Percentiles rank a stretch among this genome's conserved stretches.
phyloP scores from a whole-genome alignment of 192 early-diverging fungal species.

The Mortierella alpina region DNA sequence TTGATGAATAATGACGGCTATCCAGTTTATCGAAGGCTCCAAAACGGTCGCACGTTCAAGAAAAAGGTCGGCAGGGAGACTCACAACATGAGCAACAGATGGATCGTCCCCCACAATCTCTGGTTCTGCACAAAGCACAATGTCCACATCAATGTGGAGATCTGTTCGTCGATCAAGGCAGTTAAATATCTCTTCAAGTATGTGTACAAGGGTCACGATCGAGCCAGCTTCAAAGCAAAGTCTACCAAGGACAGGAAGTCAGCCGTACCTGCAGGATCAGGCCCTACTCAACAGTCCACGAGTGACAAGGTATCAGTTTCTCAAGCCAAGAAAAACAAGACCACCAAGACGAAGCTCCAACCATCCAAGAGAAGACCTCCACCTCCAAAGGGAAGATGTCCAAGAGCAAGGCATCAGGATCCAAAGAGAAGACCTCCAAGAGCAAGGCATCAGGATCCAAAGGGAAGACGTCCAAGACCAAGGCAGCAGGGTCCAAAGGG shows the following conservation, averaged over 20 bases:
- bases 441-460: not conserved
- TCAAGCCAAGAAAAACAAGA: conserved; percentile 2
- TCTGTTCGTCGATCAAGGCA: conserved; percentile 9
- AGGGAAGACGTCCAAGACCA: not conserved
- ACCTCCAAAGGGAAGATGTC: too few species aligned
- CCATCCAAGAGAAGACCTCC: too few species aligned
- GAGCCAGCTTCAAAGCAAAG: not conserved
- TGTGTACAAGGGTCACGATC: conserved; percentile 1
- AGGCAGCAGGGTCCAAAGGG: conserved; percentile 1
- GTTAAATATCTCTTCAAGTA: conserved; percentile 20
- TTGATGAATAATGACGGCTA: not conserved
- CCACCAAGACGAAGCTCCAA: not conserved
- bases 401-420: too few species aligned
- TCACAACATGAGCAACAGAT: not conserved
- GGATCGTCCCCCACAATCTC: conserved; percentile 25
- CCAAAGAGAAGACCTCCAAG: not conserved
- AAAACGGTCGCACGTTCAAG: not conserved
- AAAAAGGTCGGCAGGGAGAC: not conserved
- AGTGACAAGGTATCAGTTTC: not conserved
- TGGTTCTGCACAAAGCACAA: conserved; percentile 37
- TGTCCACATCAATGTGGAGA: conserved; percentile 46
- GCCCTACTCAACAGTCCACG: too few species aligned
- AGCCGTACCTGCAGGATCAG: too few species aligned
- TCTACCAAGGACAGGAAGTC: too few species aligned
- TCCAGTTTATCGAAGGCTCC: not conserved